Base-by-base conservation (phyloP, 345 rosid species). In the Laguncularia racemosa region DNA sequence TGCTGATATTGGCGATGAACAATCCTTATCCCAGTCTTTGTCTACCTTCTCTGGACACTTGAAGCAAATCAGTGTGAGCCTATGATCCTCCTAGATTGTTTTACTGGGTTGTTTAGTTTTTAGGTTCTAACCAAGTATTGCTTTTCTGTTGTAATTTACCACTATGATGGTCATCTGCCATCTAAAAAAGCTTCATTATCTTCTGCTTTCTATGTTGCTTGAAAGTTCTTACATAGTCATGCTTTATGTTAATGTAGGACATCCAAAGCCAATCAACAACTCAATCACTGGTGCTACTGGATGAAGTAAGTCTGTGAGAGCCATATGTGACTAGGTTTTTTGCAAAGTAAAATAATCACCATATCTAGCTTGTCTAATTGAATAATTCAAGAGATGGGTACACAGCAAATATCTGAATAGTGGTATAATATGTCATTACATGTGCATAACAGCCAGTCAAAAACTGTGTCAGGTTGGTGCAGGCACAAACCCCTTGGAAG, bases 401-500 rank as follows among this genome's bases (percentile, higher is more conserved):
- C 9, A 33, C 40, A 1, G 0, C 2, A 4, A 9, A 33, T 33
- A 7, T 57, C 1, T 33, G 40, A 33, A 33, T 33, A 33, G 40
- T 33, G 40, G 40, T 33, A 33, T n/a, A 23, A 23, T 23, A 50
- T 2, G 18, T 18, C 33, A 43, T 58, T 18, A 12, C 14, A 58
- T 17, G 16, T 21, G 16, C 49, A 50, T 47, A 28, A 40, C 20
- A 61, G 48, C 28, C 54, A 49, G 28, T 38, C 51, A 16, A 20
- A 38, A 57, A 33, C 40, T 10, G 7, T 50, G 19, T 21, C 69
- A 91, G 96, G 91, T 92, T 73, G 95, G 96, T 68, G 95, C 91
- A 18, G 96, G 98, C 62, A 92, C 98, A 58, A 92, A 92, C 79
- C 98, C 98, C 33, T 89, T 92, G 57, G 96, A 92, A 81, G 96